Conservation (phyloP, 73 alveolate genomes). For the Tetrahymena thermophila region DNA sequence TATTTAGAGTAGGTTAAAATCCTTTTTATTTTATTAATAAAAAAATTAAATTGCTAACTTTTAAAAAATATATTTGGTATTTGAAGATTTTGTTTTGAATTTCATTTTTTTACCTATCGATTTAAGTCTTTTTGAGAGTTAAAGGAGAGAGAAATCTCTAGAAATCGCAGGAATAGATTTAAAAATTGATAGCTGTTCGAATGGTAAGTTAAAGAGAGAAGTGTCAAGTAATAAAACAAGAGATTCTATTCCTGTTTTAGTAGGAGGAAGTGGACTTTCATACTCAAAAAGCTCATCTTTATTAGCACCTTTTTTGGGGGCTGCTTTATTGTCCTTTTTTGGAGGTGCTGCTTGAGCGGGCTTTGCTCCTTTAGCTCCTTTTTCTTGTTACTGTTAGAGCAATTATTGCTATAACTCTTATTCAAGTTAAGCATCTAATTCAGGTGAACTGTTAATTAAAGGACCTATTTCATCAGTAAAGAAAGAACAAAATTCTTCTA, state of each 20-base stretch:
- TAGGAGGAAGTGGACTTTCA: constrained; percentile 1
- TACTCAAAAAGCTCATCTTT: not conserved
- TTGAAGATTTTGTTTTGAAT: too few relatives aligned
- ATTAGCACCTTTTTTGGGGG: not conserved
- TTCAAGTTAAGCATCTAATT: not conserved
- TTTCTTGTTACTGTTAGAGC: not conserved
- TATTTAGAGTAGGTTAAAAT: constrained; percentile 6
- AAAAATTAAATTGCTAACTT: not conserved
- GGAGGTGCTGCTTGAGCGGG: not conserved
- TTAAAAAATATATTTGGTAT: too few relatives aligned
- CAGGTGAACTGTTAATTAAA: not conserved
- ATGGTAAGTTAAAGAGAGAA: not conserved
- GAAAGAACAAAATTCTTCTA: not conserved
- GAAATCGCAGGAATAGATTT: not conserved
- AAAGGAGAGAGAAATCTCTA: not conserved
- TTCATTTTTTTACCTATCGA: not conserved
- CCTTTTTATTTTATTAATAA: not conserved
- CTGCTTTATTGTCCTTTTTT: not conserved
- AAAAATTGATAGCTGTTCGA: not conserved
- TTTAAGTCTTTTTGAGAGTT: not conserved
- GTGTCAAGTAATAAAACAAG: not conserved
- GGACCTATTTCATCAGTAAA: not conserved
- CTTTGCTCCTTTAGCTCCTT: not conserved
- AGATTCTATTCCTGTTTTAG: not conserved
- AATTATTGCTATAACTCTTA: not conserved